Conservation (phyloP, 352 stramenopile genomes). For the Plasmopara viticola region DNA sequence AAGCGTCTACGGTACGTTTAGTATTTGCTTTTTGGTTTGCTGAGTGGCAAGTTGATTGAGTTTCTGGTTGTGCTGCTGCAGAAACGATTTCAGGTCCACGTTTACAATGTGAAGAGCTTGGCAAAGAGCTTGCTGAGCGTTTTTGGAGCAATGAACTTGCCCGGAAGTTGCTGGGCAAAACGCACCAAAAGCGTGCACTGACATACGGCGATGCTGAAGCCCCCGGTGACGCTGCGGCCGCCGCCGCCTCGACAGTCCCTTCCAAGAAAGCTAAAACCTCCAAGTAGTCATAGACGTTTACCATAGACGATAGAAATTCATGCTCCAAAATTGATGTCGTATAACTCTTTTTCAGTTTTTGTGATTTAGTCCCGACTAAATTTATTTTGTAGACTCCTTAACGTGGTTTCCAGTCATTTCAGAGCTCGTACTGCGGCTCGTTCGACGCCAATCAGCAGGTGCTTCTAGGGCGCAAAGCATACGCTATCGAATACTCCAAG, state of each 20-base stretch:
- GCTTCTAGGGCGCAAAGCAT: conserved; percentile 2
- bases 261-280: conserved; percentile 20
- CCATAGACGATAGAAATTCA: not conserved
- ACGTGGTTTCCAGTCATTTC: conserved; percentile 53
- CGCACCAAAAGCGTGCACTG: conserved; percentile 59
- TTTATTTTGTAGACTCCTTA: not conserved
- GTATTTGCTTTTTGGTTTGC: not conserved
- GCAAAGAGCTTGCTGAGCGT: conserved; percentile 51
- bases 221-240: conserved; percentile 62
- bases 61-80: conserved; percentile 4
- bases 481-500: not conserved
- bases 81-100: conserved; percentile 51
- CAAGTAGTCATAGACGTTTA: conserved; percentile 9
- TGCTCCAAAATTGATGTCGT: no score
- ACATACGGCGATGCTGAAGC: conserved; percentile 70
- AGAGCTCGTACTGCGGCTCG: not conserved
- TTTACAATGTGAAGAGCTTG: conserved; percentile 49
- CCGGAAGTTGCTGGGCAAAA: conserved; percentile 49
- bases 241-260: conserved; percentile 18
- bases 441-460: not conserved
- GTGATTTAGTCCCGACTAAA: not conserved
- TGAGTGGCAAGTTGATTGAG: not conserved
- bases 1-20: conserved; percentile 34
- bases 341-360: not conserved
- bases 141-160: conserved; percentile 56